phyloP scores from a whole-genome alignment of 2,329 filamentous ascomycete species.

The Ceratocystiopsis minuta region DNA sequence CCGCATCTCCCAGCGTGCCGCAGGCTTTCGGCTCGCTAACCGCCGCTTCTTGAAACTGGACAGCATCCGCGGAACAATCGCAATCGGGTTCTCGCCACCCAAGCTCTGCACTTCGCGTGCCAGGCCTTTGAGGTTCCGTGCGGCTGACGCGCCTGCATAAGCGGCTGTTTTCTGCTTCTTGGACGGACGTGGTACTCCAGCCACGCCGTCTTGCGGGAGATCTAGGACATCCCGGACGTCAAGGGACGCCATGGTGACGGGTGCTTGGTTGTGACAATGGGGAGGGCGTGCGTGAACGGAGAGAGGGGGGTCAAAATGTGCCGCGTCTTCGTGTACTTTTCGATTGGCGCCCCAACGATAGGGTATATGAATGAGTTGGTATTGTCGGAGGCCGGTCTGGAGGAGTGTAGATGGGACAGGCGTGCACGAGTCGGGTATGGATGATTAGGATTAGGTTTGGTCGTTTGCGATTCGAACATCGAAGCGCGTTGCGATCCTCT shows the following conservation, averaged over 20 bases:
- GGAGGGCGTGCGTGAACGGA: too few relatives aligned
- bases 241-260: conserved; percentile 44
- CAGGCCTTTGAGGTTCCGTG: conserved; percentile 41
- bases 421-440: too few relatives aligned
- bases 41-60: conserved; percentile 41
- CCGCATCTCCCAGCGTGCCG: conserved; percentile 45
- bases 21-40: conserved; percentile 35
- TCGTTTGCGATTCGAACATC: too few relatives aligned
- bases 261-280: background rate
- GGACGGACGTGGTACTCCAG: conserved; percentile 30
- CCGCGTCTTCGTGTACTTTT: too few relatives aligned
- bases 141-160: conserved; percentile 16
- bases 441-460: too few relatives aligned
- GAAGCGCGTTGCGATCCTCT: too few relatives aligned
- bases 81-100: conserved; percentile 47
- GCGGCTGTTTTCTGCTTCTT: conserved; percentile 59
- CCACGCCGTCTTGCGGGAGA: conserved; percentile 42
- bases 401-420: too few relatives aligned
- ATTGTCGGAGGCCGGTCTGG: too few relatives aligned
- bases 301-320: background rate
- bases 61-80: conserved; percentile 40
- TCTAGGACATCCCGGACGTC: conserved; percentile 84
- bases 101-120: conserved; percentile 48
- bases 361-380: too few relatives aligned
- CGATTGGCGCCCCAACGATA: too few relatives aligned